Conservation (phyloP, 202 grass and related monocot species). For the Setaria viridis region DNA sequence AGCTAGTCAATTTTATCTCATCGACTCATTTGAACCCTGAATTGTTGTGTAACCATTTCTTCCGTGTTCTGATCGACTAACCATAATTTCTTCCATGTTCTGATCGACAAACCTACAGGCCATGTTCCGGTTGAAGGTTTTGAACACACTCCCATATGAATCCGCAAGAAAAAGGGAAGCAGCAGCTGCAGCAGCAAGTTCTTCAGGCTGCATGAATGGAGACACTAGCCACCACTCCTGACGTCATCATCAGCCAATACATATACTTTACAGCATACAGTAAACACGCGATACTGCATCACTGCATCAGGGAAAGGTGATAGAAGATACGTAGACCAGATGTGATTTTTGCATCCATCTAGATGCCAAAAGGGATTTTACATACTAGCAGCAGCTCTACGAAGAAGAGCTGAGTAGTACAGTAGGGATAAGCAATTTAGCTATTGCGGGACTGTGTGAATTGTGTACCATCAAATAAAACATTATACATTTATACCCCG, state of each 20-base stretch:
- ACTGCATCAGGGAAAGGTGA: background rate
- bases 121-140: conserved; percentile 82
- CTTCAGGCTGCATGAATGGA: conserved; percentile 48
- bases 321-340: background rate
- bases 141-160: conserved; percentile 69
- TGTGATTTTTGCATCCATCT: conserved; percentile 36
- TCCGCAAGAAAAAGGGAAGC: conserved; percentile 27
- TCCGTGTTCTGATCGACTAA: too few species aligned
- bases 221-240: too few species aligned
- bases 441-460: conserved; percentile 49
- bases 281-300: conserved; percentile 23
- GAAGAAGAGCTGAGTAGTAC: too few species aligned
- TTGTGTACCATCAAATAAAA: conserved; percentile 32
- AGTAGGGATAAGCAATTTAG: conserved; percentile 34
- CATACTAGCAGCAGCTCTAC: too few species aligned
- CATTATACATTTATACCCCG: background rate
- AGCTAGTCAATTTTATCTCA: background rate
- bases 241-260: too few species aligned
- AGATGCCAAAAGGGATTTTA: conserved; percentile 34
- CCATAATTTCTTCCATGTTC: background rate
- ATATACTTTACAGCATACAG: conserved; percentile 54
- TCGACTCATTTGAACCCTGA: too few species aligned
- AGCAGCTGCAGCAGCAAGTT: conserved; percentile 25
- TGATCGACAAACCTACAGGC: conserved; percentile 54
- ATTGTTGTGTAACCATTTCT: background rate